Evolutionary conservation across 2,329 filamentous ascomycete species (phyloP).

Genomic region (Xylaria polymorpha): DNA sequence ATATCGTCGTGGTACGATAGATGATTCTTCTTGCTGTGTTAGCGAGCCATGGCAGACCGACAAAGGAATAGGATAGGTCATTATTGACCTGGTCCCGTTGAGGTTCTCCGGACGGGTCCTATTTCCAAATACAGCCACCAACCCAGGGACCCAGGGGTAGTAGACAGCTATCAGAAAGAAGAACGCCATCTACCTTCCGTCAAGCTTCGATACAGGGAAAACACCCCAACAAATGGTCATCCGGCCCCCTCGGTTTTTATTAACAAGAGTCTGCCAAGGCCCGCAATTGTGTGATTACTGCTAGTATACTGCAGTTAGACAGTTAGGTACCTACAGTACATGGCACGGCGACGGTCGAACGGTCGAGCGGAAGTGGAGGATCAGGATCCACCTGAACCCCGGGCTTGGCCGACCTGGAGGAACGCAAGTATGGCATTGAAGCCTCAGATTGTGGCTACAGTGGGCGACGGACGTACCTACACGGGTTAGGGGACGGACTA

Average conservation of each 20-base stretch:
- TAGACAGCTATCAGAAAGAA: background rate
- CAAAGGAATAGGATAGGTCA: background rate
- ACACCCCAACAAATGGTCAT: slow-evolving; percentile 29
- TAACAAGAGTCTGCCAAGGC: slow-evolving; percentile 32
- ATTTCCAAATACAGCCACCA: background rate
- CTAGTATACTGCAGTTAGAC: slow-evolving; percentile 29
- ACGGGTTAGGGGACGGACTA: background rate
- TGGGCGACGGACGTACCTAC: background rate
- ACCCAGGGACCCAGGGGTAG: background rate
- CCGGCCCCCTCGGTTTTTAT: slow-evolving; percentile 10
- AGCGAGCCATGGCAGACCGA: background rate
- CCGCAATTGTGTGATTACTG: slow-evolving; percentile 22
- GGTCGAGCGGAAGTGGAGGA: slow-evolving; percentile 47
- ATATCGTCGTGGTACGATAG: background rate
- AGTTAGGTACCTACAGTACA: background rate
- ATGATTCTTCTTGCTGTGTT: background rate
- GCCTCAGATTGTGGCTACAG: slow-evolving; percentile 12
- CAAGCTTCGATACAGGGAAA: slow-evolving; percentile 20
- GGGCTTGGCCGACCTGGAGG: slow-evolving; percentile 9
- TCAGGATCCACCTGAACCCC: slow-evolving; percentile 33
- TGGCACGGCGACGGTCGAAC: slow-evolving; percentile 29
- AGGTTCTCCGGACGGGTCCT: background rate
- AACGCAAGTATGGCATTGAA: slow-evolving; percentile 1
- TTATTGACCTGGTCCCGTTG: background rate
- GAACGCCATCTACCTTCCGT: background rate